Evolutionary conservation across 352 stramenopile species (phyloP).

Genomic region (Phytopythium sindhum): DNA sequence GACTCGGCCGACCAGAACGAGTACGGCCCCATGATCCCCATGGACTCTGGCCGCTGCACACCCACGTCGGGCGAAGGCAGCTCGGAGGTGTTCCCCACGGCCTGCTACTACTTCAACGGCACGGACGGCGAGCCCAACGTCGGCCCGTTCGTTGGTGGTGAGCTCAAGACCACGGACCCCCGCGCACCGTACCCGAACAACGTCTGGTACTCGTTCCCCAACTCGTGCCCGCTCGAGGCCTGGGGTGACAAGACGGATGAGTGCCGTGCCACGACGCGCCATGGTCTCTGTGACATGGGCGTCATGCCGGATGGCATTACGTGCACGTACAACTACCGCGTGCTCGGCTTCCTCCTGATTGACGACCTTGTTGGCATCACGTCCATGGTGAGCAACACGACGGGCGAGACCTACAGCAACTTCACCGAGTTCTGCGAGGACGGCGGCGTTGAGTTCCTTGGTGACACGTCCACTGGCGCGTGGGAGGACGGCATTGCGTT

Average conservation of each 20-base stretch:
- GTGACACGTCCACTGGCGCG: conserved; percentile 22
- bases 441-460: conserved; percentile 58
- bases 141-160: conserved; percentile 62
- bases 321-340: conserved; percentile 62
- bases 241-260: conserved; percentile 47
- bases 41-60: conserved; percentile 67
- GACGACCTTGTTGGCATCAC: conserved; percentile 79
- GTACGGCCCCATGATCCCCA: conserved; percentile 64
- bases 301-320: conserved; percentile 53
- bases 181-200: conserved; percentile 68
- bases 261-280: conserved; percentile 39
- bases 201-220: conserved; percentile 80
- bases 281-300: conserved; percentile 51
- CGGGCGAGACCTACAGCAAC: conserved; percentile 45
- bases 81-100: conserved; percentile 33
- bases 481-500: conserved; percentile 63
- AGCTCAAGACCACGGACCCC: conserved; percentile 39
- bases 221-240: conserved; percentile 51
- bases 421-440: conserved; percentile 64
- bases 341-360: conserved; percentile 62
- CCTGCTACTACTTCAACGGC: conserved; percentile 78
- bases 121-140: conserved; percentile 56
- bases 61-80: conserved; percentile 24
- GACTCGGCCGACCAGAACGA: conserved; percentile 39
- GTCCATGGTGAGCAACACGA: conserved; percentile 51